A percentile compares a stretch with the other conserved stretches of the same genome.
Conservation (phyloP, 768 basidiomycete genomes). For the Hypholoma sublateritium region DNA sequence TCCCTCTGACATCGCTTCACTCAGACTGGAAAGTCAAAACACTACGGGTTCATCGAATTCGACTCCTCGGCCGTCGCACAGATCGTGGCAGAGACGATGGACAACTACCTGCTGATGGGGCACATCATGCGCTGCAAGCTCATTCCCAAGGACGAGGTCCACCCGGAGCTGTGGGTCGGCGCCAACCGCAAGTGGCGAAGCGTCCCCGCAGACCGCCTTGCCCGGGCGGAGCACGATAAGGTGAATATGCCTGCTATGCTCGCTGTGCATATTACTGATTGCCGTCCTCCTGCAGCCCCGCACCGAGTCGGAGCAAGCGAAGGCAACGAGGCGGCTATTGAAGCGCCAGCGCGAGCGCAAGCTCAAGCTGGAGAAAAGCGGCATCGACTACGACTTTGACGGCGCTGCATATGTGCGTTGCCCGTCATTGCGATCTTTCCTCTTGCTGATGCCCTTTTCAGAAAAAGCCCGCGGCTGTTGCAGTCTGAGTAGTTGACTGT, state of each 20-base stretch:
- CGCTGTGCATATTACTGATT: not conserved
- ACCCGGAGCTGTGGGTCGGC: conserved; percentile 95
- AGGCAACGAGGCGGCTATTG: conserved; percentile 66
- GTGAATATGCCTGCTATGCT: conserved; percentile 35
- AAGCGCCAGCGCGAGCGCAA: conserved; percentile 78
- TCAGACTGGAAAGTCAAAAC: conserved; percentile 94
- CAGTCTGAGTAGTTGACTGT: conserved; percentile 4
- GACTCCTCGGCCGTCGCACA: conserved; percentile 84
- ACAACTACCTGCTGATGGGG: conserved; percentile 95
- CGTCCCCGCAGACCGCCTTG: conserved; percentile 73
- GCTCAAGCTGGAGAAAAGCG: conserved; percentile 73
- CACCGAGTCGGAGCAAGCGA: conserved; percentile 66
- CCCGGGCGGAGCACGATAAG: conserved; percentile 79
- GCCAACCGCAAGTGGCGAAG: conserved; percentile 88
- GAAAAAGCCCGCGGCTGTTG: conserved; percentile 10
- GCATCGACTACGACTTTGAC: conserved; percentile 87
- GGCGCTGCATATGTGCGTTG: conserved; percentile 78
- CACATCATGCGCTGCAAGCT: conserved; percentile 91
- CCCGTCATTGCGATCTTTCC: not conserved
- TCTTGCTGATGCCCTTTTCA: conserved; percentile 1
- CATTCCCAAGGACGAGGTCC: conserved; percentile 86
- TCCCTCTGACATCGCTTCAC: not conserved
- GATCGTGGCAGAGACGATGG: conserved; percentile 98
- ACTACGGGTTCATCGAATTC: conserved; percentile 97
- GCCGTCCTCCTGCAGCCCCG: conserved; percentile 49